phyloP scores from a whole-genome alignment of 2,329 filamentous ascomycete species.

The Canariomyces notabilis region DNA sequence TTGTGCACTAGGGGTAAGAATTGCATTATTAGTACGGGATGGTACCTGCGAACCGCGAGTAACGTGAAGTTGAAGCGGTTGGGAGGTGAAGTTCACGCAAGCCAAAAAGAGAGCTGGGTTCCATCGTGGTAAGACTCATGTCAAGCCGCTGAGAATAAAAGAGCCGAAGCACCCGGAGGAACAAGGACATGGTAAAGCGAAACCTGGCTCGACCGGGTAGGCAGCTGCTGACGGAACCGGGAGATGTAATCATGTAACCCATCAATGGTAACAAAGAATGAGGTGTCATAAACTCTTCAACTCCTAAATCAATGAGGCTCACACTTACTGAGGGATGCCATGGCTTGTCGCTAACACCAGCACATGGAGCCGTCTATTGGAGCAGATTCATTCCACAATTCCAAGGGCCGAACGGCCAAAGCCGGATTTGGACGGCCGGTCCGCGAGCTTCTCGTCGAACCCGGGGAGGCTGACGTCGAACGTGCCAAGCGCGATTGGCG shows the following conservation, averaged over 20 bases:
- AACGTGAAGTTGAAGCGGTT: constrained; percentile 1
- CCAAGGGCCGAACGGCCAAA: not conserved
- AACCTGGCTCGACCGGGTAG: not conserved
- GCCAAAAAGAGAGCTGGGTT: constrained; percentile 1
- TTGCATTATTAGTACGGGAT: constrained; percentile 46
- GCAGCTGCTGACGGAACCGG: constrained; percentile 1
- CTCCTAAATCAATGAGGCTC: no score
- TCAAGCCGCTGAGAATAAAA: not conserved
- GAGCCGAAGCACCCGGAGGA: not conserved
- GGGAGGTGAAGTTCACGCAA: not conserved
- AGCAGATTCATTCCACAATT: constrained; percentile 1
- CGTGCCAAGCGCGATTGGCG: constrained; percentile 6
- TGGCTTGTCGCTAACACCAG: constrained; percentile 11
- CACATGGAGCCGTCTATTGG: constrained; percentile 11
- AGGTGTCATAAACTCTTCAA: constrained; percentile 6
- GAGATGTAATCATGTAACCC: not conserved
- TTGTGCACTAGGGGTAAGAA: constrained; percentile 53
- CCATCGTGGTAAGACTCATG: constrained; percentile 8
- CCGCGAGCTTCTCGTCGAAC: not conserved
- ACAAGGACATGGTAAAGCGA: not conserved
- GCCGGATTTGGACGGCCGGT: constrained; percentile 10
- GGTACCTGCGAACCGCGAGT: not conserved
- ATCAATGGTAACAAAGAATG: not conserved
- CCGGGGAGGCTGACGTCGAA: constrained; percentile 9
- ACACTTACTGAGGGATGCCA: constrained; percentile 30